Base-by-base conservation (phyloP, 331 rosid species). In the Arachis monticola region DNA sequence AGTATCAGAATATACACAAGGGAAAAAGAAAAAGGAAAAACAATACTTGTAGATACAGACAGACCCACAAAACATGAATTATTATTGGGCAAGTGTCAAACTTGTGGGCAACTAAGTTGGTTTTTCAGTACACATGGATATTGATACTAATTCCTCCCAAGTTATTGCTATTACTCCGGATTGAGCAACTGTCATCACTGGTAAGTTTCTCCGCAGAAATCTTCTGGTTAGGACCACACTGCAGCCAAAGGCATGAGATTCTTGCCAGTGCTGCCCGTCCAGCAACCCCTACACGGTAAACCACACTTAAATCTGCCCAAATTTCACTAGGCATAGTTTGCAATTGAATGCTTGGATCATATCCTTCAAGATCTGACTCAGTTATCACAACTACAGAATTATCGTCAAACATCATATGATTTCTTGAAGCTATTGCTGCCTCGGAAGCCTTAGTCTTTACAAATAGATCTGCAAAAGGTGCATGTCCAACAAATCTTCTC, bases 181-280 rank as follows among this genome's bases (percentile, higher is more conserved):
- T 70, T 1, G 96, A 85, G 88, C 89, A 89, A 84, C 90, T 77
- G 41, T 72, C 85, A 45, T 85, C 94, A 74, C 84, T 75, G 72
- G 73, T 74, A 64, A 82, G 53, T 55, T 86, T 81, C 72, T 84
- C 88, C 0, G 84, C 55, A 40, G 96, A 69, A 27, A 84, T 86
- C 79, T 84, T 77, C 86, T 79, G 82, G 64, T 81, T 80, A 0
- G 87, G 64, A 35, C 87, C 83, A 77, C 80, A 88, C 14, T 90
- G 88, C n/a, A 95, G 76, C 97, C 97, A 95, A 13, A 90, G 70
- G 82, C 97, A 95, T 10, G 99, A 95, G 60, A 95, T 78, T 80
- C 97, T 86, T 45, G 89, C 85, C 73, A 92, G 70, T 52, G 99
- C 97, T 12, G 99, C 96, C 81, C 86, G 89, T 60, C 97, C 91